These are phyloP conservation scores for Fragilaria radians DNA, from an alignment of 108 stramenopile species.

Conservation along the genomic window DNA sequence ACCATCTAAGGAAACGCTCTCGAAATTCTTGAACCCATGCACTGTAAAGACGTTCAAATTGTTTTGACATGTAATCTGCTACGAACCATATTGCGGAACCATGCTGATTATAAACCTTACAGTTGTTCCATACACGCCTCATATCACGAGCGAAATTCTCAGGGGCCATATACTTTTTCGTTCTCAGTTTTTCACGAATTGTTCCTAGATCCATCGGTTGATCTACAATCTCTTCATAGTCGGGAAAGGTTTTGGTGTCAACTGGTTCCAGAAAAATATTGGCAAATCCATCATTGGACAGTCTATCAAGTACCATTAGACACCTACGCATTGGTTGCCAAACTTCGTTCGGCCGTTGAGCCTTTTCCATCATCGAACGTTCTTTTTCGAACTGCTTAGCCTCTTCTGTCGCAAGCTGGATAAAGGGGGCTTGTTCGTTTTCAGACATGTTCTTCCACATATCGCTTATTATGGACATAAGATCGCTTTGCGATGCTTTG, in stretches of 20 bases:
- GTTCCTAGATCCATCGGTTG: conserved; percentile 89
- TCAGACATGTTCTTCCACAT: conserved; percentile 64
- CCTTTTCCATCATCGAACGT: conserved; percentile 59
- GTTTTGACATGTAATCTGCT: conserved; percentile 91
- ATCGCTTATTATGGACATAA: conserved; percentile 75
- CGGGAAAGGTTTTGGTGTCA: conserved; percentile 60
- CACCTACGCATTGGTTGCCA: conserved; percentile 87
- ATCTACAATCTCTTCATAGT: conserved; percentile 80
- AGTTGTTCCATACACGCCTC: conserved; percentile 86
- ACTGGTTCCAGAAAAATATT: conserved; percentile 87
- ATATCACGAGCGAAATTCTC: conserved; percentile 86
- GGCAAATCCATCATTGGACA: conserved; percentile 62
- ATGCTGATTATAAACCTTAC: conserved; percentile 87
- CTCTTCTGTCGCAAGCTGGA: conserved; percentile 72
- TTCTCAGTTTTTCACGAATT: conserved; percentile 47
- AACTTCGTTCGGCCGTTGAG: conserved; percentile 72
- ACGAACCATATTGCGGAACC: conserved; percentile 89
- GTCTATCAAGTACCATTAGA: conserved; percentile 60
- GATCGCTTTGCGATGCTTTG: conserved; percentile 43
- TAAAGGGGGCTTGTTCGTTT: conserved; percentile 59
- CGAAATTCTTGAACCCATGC: conserved; percentile 87
- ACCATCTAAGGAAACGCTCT: conserved; percentile 82
- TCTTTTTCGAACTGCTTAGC: conserved; percentile 62
- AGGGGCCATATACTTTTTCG: conserved; percentile 60
- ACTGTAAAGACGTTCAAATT: conserved; percentile 84